Percentiles rank a stretch among this genome's conserved stretches.
Evolutionary conservation across 2,329 filamentous ascomycete species (phyloP).

Genomic region (Diaporthe sp.): DNA sequence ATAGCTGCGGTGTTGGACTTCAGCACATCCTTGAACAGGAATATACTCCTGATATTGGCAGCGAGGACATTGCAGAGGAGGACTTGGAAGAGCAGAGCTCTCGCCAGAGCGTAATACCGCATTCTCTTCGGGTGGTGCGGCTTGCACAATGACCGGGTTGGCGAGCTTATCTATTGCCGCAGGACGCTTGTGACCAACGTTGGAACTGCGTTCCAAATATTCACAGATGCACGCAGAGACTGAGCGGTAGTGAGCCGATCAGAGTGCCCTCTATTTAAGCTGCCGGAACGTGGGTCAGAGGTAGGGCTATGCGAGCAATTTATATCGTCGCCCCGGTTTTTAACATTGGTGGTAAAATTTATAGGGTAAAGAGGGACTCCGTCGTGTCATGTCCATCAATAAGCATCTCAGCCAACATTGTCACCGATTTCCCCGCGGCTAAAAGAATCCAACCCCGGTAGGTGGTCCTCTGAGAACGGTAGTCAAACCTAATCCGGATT

Average conservation of each 20-base stretch:
- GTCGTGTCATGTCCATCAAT: slow-evolving; percentile 3
- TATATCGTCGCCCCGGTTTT: not conserved
- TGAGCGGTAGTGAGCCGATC: not conserved
- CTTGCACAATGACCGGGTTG: not conserved
- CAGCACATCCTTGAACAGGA: slow-evolving; percentile 56
- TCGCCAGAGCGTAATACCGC: not conserved
- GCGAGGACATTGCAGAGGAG: slow-evolving; percentile 18
- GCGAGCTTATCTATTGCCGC: not conserved
- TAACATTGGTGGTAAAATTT: slow-evolving; percentile 14
- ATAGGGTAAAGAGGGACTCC: not conserved
- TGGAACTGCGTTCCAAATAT: not conserved
- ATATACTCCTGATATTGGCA: slow-evolving; percentile 42
- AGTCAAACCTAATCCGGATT: not conserved
- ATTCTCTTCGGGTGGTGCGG: not conserved
- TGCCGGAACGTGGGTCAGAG: not conserved
- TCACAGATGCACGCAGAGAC: not conserved
- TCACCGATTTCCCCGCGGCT: not conserved
- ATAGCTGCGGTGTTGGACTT: slow-evolving; percentile 55
- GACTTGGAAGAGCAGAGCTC: slow-evolving; percentile 10
- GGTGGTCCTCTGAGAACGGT: not conserved
- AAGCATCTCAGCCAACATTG: not conserved
- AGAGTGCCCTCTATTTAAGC: not conserved
- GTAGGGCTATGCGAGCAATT: not conserved
- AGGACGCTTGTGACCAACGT: not conserved
- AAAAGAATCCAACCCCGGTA: not conserved